A percentile compares a stretch with the other conserved stretches of the same genome.
Conservation (phyloP, 169 alveolate genomes). For the Amoebophrya sp. region DNA sequence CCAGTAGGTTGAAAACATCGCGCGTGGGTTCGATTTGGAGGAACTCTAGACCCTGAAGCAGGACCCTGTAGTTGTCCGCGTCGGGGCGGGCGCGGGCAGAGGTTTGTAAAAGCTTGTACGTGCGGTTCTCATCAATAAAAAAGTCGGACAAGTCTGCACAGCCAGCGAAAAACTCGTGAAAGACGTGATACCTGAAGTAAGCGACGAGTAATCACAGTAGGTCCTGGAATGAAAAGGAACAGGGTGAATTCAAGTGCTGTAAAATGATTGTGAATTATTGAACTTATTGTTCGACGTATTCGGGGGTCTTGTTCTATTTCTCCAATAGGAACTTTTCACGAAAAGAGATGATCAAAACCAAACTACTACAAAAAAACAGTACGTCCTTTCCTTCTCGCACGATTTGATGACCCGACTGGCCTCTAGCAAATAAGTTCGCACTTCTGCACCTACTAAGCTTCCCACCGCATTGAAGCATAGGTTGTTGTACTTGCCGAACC, state of each 20-base stretch:
- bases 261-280: too few species aligned
- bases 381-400: conserved; percentile 83
- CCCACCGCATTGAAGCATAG: conserved; percentile 57
- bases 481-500: conserved; percentile 58
- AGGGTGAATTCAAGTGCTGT: too few species aligned
- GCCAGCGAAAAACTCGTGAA: conserved; percentile 78
- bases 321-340: background rate
- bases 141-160: background rate
- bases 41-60: background rate
- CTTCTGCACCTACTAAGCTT: conserved; percentile 82
- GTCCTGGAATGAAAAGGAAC: too few species aligned
- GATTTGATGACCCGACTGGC: conserved; percentile 85
- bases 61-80: background rate
- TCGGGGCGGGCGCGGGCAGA: background rate
- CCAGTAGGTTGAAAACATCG: background rate
- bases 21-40: background rate
- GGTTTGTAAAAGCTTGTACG: background rate
- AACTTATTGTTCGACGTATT: too few species aligned
- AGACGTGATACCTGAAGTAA: conserved; percentile 89
- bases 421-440: conserved; percentile 85
- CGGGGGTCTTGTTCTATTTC: too few species aligned
- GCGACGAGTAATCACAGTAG: too few species aligned
- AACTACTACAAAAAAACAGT: conserved; percentile 64
- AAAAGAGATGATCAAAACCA: background rate
- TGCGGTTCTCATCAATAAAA: background rate